A percentile compares a stretch with the other conserved stretches of the same genome.
Conservation (phyloP, 441 rosid genomes). For the Adansonia grandidieri region DNA sequence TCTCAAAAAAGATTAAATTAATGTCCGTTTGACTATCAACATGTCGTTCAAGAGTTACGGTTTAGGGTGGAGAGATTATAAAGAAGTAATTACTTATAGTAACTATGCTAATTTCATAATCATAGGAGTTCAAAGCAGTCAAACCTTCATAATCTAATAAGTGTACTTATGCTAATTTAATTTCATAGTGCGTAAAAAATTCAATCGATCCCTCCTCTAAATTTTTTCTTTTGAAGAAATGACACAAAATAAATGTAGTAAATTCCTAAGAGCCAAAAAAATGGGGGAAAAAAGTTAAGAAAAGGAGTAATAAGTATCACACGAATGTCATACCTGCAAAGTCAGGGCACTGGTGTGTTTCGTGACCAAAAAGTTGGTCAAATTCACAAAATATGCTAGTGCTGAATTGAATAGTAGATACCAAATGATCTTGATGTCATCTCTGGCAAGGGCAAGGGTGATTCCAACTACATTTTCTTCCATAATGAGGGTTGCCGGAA, state of each 20-base stretch:
- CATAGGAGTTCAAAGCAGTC: neutral
- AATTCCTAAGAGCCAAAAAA: neutral
- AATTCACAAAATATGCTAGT: slow-evolving; percentile 66
- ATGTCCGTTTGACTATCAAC: no score
- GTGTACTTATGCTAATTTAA: neutral
- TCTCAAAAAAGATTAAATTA: neutral
- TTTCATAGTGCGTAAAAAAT: neutral
- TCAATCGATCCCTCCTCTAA: neutral
- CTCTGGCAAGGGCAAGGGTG: slow-evolving; percentile 71
- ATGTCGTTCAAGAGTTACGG: no score
- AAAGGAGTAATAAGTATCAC: neutral
- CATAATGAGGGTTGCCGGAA: slow-evolving; percentile 73
- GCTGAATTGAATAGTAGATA: slow-evolving; percentile 73
- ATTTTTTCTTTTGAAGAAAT: neutral
- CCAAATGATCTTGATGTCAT: slow-evolving; percentile 65
- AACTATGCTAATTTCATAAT: neutral
- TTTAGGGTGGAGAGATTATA: no score
- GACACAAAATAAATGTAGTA: neutral
- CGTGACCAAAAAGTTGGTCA: slow-evolving; percentile 74
- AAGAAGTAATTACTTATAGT: neutral
- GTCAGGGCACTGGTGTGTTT: slow-evolving; percentile 76
- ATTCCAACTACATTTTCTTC: slow-evolving; percentile 67
- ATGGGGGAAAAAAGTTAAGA: neutral
- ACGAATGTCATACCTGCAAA: slow-evolving; percentile 48
- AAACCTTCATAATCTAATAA: neutral